Evolutionary conservation across 352 stramenopile genomes (phyloP), one percentile per base, ranked within the genome.

Genomic region (Globisporangium carolinianum): DNA sequence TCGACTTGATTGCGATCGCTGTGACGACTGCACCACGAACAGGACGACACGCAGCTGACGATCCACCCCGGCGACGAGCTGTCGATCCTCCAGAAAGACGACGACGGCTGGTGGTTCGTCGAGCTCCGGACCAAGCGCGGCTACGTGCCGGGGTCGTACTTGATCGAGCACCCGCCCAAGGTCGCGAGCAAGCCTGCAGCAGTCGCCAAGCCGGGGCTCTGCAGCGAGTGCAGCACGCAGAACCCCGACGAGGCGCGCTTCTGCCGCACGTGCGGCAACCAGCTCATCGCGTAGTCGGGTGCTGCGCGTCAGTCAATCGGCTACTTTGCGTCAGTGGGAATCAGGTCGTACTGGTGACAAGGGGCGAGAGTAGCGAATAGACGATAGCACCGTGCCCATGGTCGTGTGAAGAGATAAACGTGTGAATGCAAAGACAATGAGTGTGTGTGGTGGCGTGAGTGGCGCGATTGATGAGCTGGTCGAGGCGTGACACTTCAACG

Each of bases 21-120:
- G 18, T 24, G 18, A 24, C 1, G 18, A 24, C 18, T 24, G 18
- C 18, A 24, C 1, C 18, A 24, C 18, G 18, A 5, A n/a, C 61
- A 82, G 68, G 83, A 93, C 69, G 76, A 89, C 47, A 91, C 83
- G 57, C 83, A 93, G 67, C 64, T 93, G 59, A 89, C 83, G 61
- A 93, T 93, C 66, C 71, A 77, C 67, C 83, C 83, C 32, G 83
- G 83, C 50, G 77, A 93, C 46, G 75, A 90, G 65, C 72, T 93
- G 8, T 65, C 63, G 52, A 89, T 93, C 49, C 75, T 93, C 24
- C 83, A 90, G 51, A 93, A 93, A 71, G 83, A 93, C 42, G 80
- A 90, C 47, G 83, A 93, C 71, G 83, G 83, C 65, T 93, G 83
- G 83, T 93, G 83, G 83, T 71, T 90, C 51, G 83, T 89, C 43